Conservation (phyloP, 352 stramenopile genomes). For the Phytophthora chlamydospora region DNA sequence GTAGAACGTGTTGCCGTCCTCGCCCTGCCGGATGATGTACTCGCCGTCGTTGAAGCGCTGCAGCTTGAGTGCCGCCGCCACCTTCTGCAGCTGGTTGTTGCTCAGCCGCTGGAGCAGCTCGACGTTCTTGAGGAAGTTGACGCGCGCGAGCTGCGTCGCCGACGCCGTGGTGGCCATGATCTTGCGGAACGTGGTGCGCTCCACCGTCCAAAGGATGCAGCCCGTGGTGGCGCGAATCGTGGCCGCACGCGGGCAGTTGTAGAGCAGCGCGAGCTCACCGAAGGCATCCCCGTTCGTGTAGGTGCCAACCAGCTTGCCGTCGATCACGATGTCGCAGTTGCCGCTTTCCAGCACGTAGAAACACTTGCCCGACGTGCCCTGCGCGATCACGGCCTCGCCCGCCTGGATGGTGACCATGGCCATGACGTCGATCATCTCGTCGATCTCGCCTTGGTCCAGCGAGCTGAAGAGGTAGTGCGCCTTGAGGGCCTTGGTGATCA, state of each 20-base stretch:
- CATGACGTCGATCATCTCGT: slow-evolving; percentile 89
- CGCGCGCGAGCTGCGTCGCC: slow-evolving; percentile 71
- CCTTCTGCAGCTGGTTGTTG: slow-evolving; percentile 86
- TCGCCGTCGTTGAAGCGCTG: slow-evolving; percentile 90
- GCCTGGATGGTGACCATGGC: slow-evolving; percentile 70
- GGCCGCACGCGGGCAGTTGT: slow-evolving; percentile 95
- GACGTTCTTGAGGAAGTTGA: slow-evolving; percentile 95
- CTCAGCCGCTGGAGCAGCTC: slow-evolving; percentile 91
- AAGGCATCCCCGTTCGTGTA: slow-evolving; percentile 91
- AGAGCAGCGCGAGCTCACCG: slow-evolving; percentile 97
- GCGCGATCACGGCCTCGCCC: slow-evolving; percentile 73
- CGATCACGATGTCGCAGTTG: slow-evolving; percentile 85
- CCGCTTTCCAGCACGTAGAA: slow-evolving; percentile 96
- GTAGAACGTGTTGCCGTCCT: slow-evolving; percentile 97
- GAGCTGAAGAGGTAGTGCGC: slow-evolving; percentile 86
- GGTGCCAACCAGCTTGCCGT: slow-evolving; percentile 76
- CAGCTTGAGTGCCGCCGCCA: slow-evolving; percentile 84
- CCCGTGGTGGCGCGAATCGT: slow-evolving; percentile 90
- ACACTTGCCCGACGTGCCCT: slow-evolving; percentile 88
- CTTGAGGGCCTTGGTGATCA: slow-evolving; percentile 85
- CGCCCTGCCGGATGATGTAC: slow-evolving; percentile 94
- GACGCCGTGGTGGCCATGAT: slow-evolving; percentile 85
- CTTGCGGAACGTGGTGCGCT: slow-evolving; percentile 87
- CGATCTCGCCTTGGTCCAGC: slow-evolving; percentile 72
- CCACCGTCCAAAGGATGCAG: slow-evolving; percentile 93